Evolutionary conservation across 2,329 filamentous ascomycete genomes (phyloP).

Genomic region (Aspergillaceae sp.): DNA sequence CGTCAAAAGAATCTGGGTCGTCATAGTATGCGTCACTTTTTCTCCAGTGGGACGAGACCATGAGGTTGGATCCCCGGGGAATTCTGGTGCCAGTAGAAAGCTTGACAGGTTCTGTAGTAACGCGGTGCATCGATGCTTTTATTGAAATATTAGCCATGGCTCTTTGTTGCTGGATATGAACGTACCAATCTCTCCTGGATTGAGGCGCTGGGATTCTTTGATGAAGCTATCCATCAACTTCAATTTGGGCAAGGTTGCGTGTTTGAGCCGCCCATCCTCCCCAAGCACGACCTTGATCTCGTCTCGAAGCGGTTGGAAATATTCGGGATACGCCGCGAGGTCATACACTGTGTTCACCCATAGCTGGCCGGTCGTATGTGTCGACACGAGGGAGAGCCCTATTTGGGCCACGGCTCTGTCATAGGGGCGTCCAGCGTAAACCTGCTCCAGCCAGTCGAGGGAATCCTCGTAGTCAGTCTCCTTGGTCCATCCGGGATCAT

Average conservation of each 20-base stretch:
- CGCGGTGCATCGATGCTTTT: not conserved
- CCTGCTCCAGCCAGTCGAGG: too few relatives aligned
- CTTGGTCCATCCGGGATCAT: too few relatives aligned
- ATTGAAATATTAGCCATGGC: not conserved
- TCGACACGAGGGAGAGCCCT: slow-evolving; percentile 5
- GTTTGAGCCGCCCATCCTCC: slow-evolving; percentile 24
- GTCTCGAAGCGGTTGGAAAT: slow-evolving; percentile 40
- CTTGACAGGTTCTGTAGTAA: not conserved
- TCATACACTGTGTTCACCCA: slow-evolving; percentile 41
- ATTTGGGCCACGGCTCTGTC: slow-evolving; percentile 4
- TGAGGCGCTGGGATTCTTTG: slow-evolving; percentile 1
- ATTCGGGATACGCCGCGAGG: slow-evolving; percentile 41
- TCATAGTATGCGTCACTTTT: not conserved
- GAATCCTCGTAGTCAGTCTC: too few relatives aligned
- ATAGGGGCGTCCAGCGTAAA: not conserved
- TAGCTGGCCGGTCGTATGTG: slow-evolving; percentile 7
- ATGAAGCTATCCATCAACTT: slow-evolving; percentile 13
- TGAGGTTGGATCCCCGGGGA: not conserved
- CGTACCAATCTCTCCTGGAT: not conserved
- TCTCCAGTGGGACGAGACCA: too few relatives aligned
- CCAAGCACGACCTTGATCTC: slow-evolving; percentile 38
- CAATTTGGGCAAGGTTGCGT: slow-evolving; percentile 7
- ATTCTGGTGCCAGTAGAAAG: not conserved
- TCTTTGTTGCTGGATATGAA: not conserved
- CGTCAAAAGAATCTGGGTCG: slow-evolving; percentile 4